A percentile compares a stretch with the other conserved stretches of the same genome.
phyloP scores from a whole-genome alignment of 2,329 filamentous ascomycete genomes.

The Dactylellina cionopaga region DNA sequence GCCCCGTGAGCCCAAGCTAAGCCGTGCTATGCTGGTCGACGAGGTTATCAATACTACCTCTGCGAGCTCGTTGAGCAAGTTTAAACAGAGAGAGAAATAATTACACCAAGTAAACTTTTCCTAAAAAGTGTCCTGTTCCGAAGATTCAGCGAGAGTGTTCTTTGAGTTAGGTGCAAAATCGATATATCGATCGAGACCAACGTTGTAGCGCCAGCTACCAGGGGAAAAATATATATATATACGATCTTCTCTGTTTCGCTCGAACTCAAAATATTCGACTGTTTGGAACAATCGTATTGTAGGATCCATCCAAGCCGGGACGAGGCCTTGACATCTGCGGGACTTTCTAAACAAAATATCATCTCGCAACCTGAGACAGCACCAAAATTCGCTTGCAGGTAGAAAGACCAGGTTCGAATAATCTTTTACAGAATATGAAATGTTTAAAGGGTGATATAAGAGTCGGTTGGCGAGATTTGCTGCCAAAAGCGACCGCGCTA shows the following conservation, averaged over 20 bases:
- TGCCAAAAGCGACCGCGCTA: conserved; percentile 8
- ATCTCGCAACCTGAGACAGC: conserved; percentile 43
- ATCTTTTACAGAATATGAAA: too few relatives aligned
- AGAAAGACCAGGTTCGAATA: background rate
- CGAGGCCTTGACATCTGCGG: conserved; percentile 21
- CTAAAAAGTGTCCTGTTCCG: conserved; percentile 10
- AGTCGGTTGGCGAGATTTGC: conserved; percentile 21
- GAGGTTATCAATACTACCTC: conserved; percentile 20
- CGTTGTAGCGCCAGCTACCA: background rate
- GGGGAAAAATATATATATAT: background rate
- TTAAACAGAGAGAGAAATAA: too few relatives aligned
- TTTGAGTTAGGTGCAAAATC: background rate
- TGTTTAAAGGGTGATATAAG: too few relatives aligned
- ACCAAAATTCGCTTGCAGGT: conserved; percentile 23
- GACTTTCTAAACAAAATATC: conserved; percentile 12
- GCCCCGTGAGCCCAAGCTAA: conserved; percentile 17
- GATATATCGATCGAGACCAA: background rate
- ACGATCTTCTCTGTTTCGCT: conserved; percentile 6
- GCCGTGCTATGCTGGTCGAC: background rate
- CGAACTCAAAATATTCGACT: conserved; percentile 27
- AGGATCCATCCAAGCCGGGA: conserved; percentile 10
- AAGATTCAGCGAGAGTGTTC: background rate
- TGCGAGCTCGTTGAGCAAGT: conserved; percentile 14
- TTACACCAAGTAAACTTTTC: too few relatives aligned
- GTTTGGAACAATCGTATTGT: conserved; percentile 21